A percentile compares a stretch with the other conserved stretches of the same genome.
Evolutionary conservation across 345 rosid species (phyloP).

Genomic region (Noccaea bulbosa): DNA sequence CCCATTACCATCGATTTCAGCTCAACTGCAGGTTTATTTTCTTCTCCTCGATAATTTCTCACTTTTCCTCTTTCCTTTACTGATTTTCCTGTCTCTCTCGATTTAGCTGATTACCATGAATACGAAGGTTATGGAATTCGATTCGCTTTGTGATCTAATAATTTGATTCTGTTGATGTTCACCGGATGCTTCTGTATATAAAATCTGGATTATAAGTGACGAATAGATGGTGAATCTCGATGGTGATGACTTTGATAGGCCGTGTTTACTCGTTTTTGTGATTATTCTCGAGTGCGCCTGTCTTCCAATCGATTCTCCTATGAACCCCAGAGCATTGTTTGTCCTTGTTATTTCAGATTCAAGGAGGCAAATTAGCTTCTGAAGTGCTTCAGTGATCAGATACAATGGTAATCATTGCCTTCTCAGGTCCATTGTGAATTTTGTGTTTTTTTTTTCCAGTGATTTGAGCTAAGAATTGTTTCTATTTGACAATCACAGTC

Average conservation of each 20-base stretch:
- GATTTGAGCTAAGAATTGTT: slow-evolving; percentile 27
- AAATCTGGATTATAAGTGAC: background rate
- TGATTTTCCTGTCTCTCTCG: background rate
- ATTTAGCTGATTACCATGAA: background rate
- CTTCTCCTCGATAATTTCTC: background rate
- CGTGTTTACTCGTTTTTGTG: background rate
- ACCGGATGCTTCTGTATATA: background rate
- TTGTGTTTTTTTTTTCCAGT: background rate
- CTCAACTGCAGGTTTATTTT: slow-evolving; percentile 26
- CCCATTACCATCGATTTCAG: slow-evolving; percentile 10
- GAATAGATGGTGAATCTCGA: slow-evolving; percentile 13
- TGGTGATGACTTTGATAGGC: slow-evolving; percentile 19
- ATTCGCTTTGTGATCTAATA: slow-evolving; percentile 10
- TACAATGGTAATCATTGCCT: slow-evolving; percentile 34
- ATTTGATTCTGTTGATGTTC: background rate
- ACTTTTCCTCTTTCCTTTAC: background rate
- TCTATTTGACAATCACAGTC: slow-evolving; percentile 55
- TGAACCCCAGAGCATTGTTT: background rate
- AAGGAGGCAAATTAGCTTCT: slow-evolving; percentile 27
- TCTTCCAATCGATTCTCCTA: background rate
- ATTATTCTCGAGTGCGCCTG: background rate
- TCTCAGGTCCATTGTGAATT: background rate
- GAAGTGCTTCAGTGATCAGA: slow-evolving; percentile 20
- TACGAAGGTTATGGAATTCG: slow-evolving; percentile 5
- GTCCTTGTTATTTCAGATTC: slow-evolving; percentile 19